Evolutionary conservation across 176 grass and related monocot genomes (phyloP).

Genomic region (Paspalum notatum): DNA sequence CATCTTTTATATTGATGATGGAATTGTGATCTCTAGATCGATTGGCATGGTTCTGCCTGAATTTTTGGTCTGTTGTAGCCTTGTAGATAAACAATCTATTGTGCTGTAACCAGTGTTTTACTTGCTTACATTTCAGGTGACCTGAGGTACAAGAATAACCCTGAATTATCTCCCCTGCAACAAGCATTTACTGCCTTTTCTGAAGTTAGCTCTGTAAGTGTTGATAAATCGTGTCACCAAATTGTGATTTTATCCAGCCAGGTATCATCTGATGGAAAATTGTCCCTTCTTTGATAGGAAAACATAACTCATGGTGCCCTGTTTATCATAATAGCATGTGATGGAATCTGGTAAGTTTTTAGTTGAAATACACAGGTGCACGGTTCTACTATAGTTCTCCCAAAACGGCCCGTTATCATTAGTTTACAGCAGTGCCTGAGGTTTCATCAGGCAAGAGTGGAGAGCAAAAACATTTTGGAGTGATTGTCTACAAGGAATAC

Average conservation of each 20-base stretch:
- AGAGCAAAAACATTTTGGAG: too few relatives aligned
- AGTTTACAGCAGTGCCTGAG: too few relatives aligned
- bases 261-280: conserved; percentile 29
- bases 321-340: conserved; percentile 63
- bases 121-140: conserved; percentile 47
- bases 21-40: conserved; percentile 45
- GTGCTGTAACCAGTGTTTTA: neutral
- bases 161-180: neutral
- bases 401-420: too few relatives aligned
- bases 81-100: neutral
- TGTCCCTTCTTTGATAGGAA: conserved; percentile 26
- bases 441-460: too few relatives aligned
- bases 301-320: conserved; percentile 39
- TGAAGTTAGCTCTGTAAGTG: conserved; percentile 48
- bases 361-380: neutral
- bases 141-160: conserved; percentile 32
- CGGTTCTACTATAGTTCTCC: conserved; percentile 21
- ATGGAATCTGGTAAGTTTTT: conserved; percentile 66
- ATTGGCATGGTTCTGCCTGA: conserved; percentile 33
- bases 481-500: too few relatives aligned
- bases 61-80: neutral
- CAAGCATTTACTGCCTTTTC: conserved; percentile 49
- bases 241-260: conserved; percentile 19
- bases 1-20: conserved; percentile 23
- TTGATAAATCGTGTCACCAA: neutral